These are phyloP conservation scores for Panicum virgatum DNA, from an alignment of 202 grass and related monocot species.

Conservation along the genomic window DNA sequence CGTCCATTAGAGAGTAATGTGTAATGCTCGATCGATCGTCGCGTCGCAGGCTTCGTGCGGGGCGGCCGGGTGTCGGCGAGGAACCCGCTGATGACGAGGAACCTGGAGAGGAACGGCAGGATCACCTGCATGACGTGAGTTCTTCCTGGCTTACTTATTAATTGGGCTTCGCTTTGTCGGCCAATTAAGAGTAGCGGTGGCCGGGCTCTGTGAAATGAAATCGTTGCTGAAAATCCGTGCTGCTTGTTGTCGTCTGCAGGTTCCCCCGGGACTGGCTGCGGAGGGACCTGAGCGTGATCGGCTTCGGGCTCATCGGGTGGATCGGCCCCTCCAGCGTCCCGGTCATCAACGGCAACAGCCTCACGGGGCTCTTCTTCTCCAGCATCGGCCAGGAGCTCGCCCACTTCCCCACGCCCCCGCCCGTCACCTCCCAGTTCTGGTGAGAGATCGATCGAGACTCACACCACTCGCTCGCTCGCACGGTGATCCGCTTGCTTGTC, in stretches of 20 bases:
- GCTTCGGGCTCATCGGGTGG: conserved; percentile 94
- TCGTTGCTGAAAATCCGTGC: not conserved
- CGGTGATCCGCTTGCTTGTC: too few relatives aligned
- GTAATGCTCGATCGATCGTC: not conserved
- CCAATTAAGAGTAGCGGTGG: not conserved
- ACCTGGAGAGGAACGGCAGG: conserved; percentile 59
- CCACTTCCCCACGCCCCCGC: conserved; percentile 83
- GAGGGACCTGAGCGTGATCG: conserved; percentile 91
- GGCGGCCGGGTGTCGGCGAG: conserved; percentile 54
- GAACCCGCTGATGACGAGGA: conserved; percentile 59
- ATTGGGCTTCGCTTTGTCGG: not conserved
- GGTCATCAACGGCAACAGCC: conserved; percentile 87
- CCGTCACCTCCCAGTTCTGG: conserved; percentile 82
- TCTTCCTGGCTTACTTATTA: not conserved
- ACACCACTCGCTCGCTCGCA: not conserved
- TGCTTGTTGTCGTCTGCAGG: not conserved
- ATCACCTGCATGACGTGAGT: conserved; percentile 76
- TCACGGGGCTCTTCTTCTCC: conserved; percentile 90
- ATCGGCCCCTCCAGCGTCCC: conserved; percentile 81
- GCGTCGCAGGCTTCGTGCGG: conserved; percentile 43
- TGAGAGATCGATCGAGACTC: too few relatives aligned
- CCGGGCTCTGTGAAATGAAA: not conserved
- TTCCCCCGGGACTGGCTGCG: conserved; percentile 40
- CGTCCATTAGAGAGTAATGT: too few relatives aligned
- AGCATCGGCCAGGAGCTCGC: conserved; percentile 91